Evolutionary conservation across 2,329 filamentous ascomycete species (phyloP), one percentile per base, ranked within the genome.

Genomic region (Botryotinia convoluta): DNA sequence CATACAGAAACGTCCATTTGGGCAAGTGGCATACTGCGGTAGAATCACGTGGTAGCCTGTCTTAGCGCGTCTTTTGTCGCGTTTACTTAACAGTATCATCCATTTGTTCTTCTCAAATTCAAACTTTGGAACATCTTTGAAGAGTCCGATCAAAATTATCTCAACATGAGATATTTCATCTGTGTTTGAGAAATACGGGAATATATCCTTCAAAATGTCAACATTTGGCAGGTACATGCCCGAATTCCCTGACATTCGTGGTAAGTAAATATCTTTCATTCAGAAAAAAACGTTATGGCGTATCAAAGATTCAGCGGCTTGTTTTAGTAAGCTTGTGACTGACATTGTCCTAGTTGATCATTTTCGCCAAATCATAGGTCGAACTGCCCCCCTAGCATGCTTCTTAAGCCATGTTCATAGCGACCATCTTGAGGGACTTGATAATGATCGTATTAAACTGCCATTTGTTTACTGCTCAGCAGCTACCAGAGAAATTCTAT

Each of bases 351-450:
- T 72, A 93, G 91, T 98, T 76, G 95, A 98, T 82, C 94, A 91
- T 83, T 98, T 98, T 78, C 89, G 93, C 37, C 84, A 83, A 26
- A 85, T 86, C 64, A 83, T 85, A 6, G 84, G 84, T 9, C 82
- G 82, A 26, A 86, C 83, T 26, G 87, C 92, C 6, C 92, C 94
- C 0, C 83, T 96, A 72, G 94, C 93, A 26, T 96, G 92, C 81
- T 97, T 98, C 80, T 86, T 98, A 39, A 97, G 93, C 82, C 95
- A 98, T 87, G 90, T 97, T 3, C 95, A 98, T 80, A 97, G 92
- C 76, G 95, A 98, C 78, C 95, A 98, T 82, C 87, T 98, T 1
- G 87, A 87, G 51, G 95, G 95, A 42, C 70, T 72, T 57, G 70
- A 72, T 0, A 86, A 98, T 1, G 94, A 97, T 77, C 88, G 86